phyloP scores from a whole-genome alignment of 345 rosid species.

The Sonneratia alba region DNA sequence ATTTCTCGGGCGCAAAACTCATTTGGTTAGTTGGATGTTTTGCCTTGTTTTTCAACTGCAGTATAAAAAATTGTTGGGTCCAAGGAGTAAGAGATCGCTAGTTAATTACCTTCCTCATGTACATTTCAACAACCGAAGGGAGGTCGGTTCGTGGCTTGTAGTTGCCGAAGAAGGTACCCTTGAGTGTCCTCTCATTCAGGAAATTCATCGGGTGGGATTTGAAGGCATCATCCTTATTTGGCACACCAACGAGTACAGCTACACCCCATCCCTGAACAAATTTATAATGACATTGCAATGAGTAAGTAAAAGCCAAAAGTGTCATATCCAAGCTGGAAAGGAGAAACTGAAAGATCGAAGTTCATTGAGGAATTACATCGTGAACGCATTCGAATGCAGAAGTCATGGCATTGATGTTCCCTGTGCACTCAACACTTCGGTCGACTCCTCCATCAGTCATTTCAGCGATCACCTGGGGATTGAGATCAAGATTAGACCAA shows the following conservation, averaged over 20 bases:
- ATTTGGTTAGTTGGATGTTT: too few species aligned
- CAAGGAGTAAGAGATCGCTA: not conserved
- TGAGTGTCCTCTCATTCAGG: conserved; percentile 32
- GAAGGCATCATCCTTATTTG: conserved; percentile 32
- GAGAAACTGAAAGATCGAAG: not conserved
- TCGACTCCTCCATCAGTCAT: conserved; percentile 45
- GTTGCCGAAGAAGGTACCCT: conserved; percentile 38
- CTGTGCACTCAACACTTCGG: conserved; percentile 37
- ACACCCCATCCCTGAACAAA: conserved; percentile 37
- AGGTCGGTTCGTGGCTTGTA: conserved; percentile 34
- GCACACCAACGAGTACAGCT: conserved; percentile 39
- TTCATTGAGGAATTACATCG: conserved; percentile 15
- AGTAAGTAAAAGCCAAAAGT: not conserved
- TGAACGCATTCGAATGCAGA: conserved; percentile 41
- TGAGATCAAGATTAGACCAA: not conserved
- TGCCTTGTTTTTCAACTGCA: too few species aligned
- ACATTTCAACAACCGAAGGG: conserved; percentile 30
- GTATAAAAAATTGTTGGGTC: too few species aligned
- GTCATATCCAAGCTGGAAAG: not conserved
- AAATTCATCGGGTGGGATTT: conserved; percentile 30
- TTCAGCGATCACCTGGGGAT: conserved; percentile 29
- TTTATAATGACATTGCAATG: not conserved
- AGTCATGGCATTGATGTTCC: conserved; percentile 32
- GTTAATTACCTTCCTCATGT: conserved; percentile 27
- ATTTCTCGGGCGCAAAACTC: too few species aligned